A percentile compares a stretch with the other conserved stretches of the same genome.
phyloP scores from a whole-genome alignment of 2,329 filamentous ascomycete species.

The Emericellopsis cladophorae region DNA sequence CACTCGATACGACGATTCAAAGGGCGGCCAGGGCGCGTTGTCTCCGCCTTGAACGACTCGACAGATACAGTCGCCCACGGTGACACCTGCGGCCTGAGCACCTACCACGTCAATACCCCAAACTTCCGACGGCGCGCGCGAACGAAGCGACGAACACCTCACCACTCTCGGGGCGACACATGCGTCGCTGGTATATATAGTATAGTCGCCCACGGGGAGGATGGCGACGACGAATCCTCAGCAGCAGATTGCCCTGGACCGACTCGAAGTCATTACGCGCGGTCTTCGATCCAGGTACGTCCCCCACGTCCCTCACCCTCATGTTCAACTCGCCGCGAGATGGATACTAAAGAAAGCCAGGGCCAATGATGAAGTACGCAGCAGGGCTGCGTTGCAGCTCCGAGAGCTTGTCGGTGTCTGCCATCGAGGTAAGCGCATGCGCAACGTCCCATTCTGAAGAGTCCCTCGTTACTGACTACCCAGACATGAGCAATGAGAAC shows the following conservation, averaged over 20 bases:
- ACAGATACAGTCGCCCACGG: too few species aligned
- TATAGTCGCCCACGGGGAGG: conserved; percentile 10
- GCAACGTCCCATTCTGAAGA: too few species aligned
- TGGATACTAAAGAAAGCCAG: conserved; percentile 12
- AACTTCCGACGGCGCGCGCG: background rate
- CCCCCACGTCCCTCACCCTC: background rate
- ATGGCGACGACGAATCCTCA: conserved; percentile 24
- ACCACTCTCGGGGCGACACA: background rate
- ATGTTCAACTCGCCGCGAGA: background rate
- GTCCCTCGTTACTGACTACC: background rate
- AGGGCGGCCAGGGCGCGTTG: too few species aligned
- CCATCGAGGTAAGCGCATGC: conserved; percentile 33
- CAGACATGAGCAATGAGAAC: conserved; percentile 68
- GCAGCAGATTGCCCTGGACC: conserved; percentile 40
- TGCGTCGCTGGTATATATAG: conserved; percentile 2
- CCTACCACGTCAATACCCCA: background rate
- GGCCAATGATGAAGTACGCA: conserved; percentile 33
- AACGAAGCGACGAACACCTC: background rate
- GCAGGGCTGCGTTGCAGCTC: conserved; percentile 39
- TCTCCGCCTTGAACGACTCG: too few species aligned
- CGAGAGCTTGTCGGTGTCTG: conserved; percentile 41
- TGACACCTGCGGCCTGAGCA: too few species aligned
- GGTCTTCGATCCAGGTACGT: conserved; percentile 43
- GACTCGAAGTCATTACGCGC: conserved; percentile 39
- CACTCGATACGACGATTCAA: too few species aligned